Evolutionary conservation across 345 rosid genomes (phyloP).

Genomic region (Eucalyptus pumila): DNA sequence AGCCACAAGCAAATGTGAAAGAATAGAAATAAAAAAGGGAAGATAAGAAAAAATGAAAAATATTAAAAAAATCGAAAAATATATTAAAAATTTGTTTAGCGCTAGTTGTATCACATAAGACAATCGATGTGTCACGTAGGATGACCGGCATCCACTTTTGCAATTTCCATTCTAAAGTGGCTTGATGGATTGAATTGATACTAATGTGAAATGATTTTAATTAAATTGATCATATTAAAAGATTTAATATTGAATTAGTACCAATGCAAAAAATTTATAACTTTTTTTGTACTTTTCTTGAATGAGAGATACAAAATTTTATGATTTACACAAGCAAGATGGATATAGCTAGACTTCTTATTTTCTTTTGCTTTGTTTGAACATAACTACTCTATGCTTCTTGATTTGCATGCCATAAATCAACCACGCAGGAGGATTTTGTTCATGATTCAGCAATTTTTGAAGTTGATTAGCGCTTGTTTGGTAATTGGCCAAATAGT

Average conservation of each 20-base stretch:
- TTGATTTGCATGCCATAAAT: neutral
- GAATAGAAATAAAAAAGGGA: no score
- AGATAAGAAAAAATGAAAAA: no score
- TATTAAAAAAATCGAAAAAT: rapidly evolving
- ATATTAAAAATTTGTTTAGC: no score
- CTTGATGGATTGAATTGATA: rapidly evolving
- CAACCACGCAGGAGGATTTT: neutral
- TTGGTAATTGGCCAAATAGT: no score
- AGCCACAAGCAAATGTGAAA: rapidly evolving
- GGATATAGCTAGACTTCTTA: neutral
- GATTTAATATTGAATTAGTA: rapidly evolving
- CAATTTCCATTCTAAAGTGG: rapidly evolving
- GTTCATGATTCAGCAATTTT: neutral
- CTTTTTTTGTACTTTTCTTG: rapidly evolving
- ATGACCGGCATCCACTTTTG: rapidly evolving
- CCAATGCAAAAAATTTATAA: no score
- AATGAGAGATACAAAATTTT: neutral
- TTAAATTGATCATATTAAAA: no score
- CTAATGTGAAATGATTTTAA: rapidly evolving
- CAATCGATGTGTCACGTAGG: rapidly evolving
- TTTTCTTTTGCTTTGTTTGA: neutral
- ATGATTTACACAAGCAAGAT: neutral
- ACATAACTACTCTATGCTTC: neutral
- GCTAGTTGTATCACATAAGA: rapidly evolving
- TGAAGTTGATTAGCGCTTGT: neutral